Percentiles rank a stretch among this genome's conserved stretches.
Conservation (phyloP, 345 rosid genomes). For the Citrus trifoliata region DNA sequence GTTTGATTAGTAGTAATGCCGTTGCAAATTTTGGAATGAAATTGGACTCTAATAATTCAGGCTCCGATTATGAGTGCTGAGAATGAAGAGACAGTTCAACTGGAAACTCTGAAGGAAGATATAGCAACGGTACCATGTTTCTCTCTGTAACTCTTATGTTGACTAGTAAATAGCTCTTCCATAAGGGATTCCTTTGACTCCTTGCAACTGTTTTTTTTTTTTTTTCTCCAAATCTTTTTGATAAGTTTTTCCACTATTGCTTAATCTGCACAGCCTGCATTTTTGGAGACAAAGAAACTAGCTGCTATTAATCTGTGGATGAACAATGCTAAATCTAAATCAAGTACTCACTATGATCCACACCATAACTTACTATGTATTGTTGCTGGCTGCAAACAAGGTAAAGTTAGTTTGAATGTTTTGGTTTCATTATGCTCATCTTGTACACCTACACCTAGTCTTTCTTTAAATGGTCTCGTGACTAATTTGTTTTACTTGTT, state of each 20-base stretch:
- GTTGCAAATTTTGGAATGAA: neutral
- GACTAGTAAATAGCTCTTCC: conserved; percentile 15
- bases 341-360: conserved; percentile 89
- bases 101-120: conserved; percentile 63
- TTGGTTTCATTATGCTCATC: neutral
- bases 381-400: conserved; percentile 78
- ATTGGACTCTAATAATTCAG: conserved; percentile 27
- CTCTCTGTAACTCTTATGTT: conserved; percentile 4
- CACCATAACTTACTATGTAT: conserved; percentile 83
- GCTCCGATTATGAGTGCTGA: conserved; percentile 64
- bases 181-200: neutral
- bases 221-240: neutral
- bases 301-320: conserved; percentile 90
- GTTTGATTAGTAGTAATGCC: neutral
- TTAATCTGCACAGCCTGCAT: conserved; percentile 50
- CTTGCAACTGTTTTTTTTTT: neutral
- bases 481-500: neutral
- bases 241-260: neutral
- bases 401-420: conserved; percentile 27
- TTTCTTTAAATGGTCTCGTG: neutral
- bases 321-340: conserved; percentile 72
- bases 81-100: conserved; percentile 63
- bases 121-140: conserved; percentile 42
- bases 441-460: neutral
- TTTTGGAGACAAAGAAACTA: conserved; percentile 51